Evolutionary conservation across 352 stramenopile genomes (phyloP), one percentile per base, ranked within the genome.

Genomic region (Albugo laibachii): DNA sequence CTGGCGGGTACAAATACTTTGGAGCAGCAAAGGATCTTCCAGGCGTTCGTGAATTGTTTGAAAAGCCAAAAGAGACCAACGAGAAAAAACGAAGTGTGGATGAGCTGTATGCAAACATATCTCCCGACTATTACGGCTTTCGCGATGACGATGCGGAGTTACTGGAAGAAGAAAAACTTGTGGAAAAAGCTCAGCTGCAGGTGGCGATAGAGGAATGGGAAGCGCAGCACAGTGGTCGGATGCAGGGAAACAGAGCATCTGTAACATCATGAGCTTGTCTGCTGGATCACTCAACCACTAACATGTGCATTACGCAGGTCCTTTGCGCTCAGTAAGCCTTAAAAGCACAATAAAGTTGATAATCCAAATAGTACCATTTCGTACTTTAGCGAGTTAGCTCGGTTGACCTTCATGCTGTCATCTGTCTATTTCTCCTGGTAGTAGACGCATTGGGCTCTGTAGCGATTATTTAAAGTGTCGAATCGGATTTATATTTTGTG

Each of bases 1-100:
- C 53, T 13, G 63, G 69, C 15, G 83, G 87, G 19, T 98, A 97
- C 78, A 84, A 86, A 53, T 98, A 98, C 58, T 98, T 97, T 83
- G 93, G 93, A 19, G 89, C 88, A 11, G 92, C 92, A n/a, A 96
- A 94, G 57, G 82, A 96, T 49, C 71, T 97, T 5, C 93, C 93
- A 0, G 92, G 92, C 34, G 92, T 98, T 15, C 81, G 86, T 35
- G 93, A 98, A 58, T 60, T 97, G 8, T 96, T 98, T 55, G 68
- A 84, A 57, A 74, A 84, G 45, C 68, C 83, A 46, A 66, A 69
- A 39, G 59, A 68, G 12, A 77, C 83, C 20, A 31, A 31, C 24
- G 24, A 31, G 8, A 31, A 31, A 31, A 31, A 31, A 8, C 24
- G 24, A 8, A 31, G 3, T 31, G 24, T 31, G 24, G 45, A 83